phyloP scores from a whole-genome alignment of 345 rosid genomes.

The Raphanus raphanistrum region DNA sequence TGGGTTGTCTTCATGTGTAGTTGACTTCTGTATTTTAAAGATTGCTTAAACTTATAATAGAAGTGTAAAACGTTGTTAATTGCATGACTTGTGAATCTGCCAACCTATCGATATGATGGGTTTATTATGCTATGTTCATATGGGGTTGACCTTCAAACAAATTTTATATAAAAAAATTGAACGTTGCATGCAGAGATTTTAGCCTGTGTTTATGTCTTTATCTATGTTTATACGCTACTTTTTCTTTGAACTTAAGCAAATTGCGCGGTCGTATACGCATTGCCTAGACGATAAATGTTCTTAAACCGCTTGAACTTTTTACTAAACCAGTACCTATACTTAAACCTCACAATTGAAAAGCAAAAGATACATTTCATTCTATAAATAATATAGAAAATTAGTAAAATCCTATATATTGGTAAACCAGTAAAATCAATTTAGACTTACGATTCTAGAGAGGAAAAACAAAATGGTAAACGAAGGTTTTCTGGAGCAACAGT shows the following conservation, averaged over 20 bases:
- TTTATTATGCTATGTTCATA: constrained; percentile 6
- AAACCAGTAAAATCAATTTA: no score
- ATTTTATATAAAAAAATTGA: neutral
- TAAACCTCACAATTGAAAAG: no score
- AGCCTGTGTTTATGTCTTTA: neutral
- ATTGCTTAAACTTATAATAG: neutral
- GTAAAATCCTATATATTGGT: no score
- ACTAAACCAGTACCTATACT: no score
- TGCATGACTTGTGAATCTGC: constrained; percentile 14
- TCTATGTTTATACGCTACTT: neutral
- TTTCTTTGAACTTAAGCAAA: neutral
- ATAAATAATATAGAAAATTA: no score
- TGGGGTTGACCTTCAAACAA: constrained; percentile 17
- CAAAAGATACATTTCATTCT: no score
- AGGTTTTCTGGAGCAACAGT: no score
- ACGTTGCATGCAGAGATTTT: neutral
- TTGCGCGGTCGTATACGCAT: neutral
- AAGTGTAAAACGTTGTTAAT: neutral
- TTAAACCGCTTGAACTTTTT: neutral
- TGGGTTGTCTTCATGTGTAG: constrained; percentile 16
- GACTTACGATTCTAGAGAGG: no score
- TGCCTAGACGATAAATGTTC: neutral
- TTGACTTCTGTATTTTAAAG: constrained; percentile 20
- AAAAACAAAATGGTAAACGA: no score
- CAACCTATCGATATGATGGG: constrained; percentile 7